phyloP scores from a whole-genome alignment of 169 alveolate genomes.

The Eimeria praecox region DNA sequence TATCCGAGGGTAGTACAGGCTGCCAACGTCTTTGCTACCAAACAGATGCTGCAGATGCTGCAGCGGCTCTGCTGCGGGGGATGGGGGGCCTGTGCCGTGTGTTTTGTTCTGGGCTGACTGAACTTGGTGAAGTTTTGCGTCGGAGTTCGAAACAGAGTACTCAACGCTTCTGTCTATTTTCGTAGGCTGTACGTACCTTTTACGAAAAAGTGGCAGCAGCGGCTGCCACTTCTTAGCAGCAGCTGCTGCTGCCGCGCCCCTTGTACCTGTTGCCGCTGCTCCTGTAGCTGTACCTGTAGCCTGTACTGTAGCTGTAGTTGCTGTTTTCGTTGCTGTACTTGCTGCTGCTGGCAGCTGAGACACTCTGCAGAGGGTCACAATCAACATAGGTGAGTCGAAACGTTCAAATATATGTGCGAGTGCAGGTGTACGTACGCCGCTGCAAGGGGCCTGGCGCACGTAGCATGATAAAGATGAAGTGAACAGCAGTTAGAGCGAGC shows the following conservation, averaged over 20 bases:
- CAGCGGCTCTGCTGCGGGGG: not conserved
- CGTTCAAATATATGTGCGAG: not conserved
- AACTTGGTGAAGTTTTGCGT: not conserved
- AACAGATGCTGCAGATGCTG: not conserved
- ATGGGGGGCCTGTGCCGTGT: not conserved
- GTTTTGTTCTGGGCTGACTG: not conserved
- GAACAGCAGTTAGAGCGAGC: not conserved
- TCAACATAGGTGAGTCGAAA: not conserved
- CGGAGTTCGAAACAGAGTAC: not conserved
- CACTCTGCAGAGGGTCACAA: not conserved
- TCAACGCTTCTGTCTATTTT: not conserved
- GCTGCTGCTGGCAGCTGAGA: not conserved
- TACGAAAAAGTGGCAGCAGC: no score
- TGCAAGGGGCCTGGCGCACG: not conserved
- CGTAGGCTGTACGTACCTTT: not conserved
- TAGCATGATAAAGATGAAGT: not conserved
- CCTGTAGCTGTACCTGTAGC: not conserved
- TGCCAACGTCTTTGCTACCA: not conserved
- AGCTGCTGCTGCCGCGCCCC: no score
- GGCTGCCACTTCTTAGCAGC: no score
- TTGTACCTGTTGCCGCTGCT: not conserved
- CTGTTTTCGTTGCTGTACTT: not conserved
- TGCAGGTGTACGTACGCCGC: not conserved
- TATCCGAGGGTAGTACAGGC: not conserved
- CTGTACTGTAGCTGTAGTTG: not conserved